Conservation (phyloP, 106 monocot genomes). For the Allium fistulosum region DNA sequence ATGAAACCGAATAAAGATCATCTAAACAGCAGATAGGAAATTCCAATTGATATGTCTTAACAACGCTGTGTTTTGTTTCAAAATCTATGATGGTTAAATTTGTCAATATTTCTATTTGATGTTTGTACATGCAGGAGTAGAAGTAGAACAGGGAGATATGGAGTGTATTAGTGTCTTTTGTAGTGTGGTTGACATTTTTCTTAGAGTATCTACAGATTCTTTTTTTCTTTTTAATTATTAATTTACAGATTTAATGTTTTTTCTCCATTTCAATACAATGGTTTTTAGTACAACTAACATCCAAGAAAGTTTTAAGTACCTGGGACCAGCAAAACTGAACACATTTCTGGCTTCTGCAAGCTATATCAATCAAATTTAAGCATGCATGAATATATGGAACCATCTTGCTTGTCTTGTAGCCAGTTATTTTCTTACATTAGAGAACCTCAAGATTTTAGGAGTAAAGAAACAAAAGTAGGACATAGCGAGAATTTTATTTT, state of each 20-base stretch:
- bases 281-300: neutral
- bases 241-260: neutral
- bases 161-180: too few species aligned
- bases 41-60: too few species aligned
- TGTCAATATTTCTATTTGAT: too few species aligned
- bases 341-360: conserved; percentile 3
- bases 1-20: too few species aligned
- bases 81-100: too few species aligned
- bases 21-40: too few species aligned
- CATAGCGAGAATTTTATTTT: neutral
- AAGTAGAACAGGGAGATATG: too few species aligned
- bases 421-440: conserved; percentile 1
- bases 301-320: neutral
- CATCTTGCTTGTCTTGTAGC: conserved; percentile 13
- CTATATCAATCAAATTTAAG: conserved; percentile 1
- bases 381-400: conserved; percentile 1
- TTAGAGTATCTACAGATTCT: too few species aligned
- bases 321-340: neutral
- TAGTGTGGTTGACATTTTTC: too few species aligned
- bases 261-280: neutral
- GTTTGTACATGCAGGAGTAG: too few species aligned
- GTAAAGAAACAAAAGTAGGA: conserved; percentile 4
- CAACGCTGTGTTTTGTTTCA: too few species aligned
- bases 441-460: neutral
- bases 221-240: too few species aligned